A percentile compares a stretch with the other conserved stretches of the same genome.
phyloP scores from a whole-genome alignment of 179 eudicot genomes.

The Patellifolia procumbens region DNA sequence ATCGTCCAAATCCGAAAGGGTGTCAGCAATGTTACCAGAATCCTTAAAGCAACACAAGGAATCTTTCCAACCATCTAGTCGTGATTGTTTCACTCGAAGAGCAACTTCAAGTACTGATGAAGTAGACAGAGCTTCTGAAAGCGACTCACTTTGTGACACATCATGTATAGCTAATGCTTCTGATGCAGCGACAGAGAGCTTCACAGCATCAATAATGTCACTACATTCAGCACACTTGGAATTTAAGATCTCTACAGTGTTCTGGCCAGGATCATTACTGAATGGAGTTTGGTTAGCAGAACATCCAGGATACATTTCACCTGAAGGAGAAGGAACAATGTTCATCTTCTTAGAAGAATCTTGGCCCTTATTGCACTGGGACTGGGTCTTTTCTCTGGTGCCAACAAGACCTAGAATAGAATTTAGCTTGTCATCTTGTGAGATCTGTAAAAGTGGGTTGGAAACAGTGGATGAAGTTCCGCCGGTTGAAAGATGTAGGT shows the following conservation, averaged over 20 bases:
- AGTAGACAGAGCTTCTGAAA: slow-evolving; percentile 38
- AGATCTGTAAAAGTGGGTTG: slow-evolving; percentile 27
- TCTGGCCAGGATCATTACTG: slow-evolving; percentile 17
- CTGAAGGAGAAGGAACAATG: slow-evolving; percentile 28
- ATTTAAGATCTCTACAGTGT: slow-evolving; percentile 27
- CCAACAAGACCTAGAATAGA: slow-evolving; percentile 19
- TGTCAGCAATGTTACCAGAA: slow-evolving; percentile 35
- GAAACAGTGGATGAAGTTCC: slow-evolving; percentile 42
- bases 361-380: slow-evolving; percentile 24
- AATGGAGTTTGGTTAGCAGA: slow-evolving; percentile 19
- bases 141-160: slow-evolving; percentile 38
- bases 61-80: slow-evolving; percentile 41
- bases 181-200: slow-evolving; percentile 87
- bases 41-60: slow-evolving; percentile 28
- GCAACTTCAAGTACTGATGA: slow-evolving; percentile 73
- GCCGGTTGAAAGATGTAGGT: slow-evolving; percentile 59
- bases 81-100: slow-evolving; percentile 78
- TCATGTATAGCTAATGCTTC: slow-evolving; percentile 79
- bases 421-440: slow-evolving; percentile 37
- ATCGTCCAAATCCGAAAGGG: slow-evolving; percentile 64
- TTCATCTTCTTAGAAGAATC: slow-evolving; percentile 22
- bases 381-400: slow-evolving; percentile 25
- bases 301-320: slow-evolving; percentile 23
- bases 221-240: slow-evolving; percentile 27
- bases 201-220: slow-evolving; percentile 59